Conservation (phyloP, 2,329 filamentous ascomycete genomes). For the Cladosporium sphaerospermum region DNA sequence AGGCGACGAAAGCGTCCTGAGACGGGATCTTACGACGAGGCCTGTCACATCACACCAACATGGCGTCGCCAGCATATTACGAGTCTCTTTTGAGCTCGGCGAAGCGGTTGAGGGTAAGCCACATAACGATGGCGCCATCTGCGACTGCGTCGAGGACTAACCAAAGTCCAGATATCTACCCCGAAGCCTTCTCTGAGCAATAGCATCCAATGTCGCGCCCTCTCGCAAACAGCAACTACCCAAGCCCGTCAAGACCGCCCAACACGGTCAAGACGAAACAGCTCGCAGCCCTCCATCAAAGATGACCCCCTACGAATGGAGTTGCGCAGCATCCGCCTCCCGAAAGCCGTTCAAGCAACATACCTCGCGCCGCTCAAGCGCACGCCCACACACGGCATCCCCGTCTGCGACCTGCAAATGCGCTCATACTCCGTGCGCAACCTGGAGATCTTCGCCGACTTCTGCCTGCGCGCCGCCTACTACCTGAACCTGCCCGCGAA, state of each 20-base stretch:
- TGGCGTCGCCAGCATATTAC: conserved; percentile 40
- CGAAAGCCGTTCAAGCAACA: conserved; percentile 74
- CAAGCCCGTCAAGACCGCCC: background rate
- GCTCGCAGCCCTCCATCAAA: conserved; percentile 7
- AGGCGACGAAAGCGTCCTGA: background rate
- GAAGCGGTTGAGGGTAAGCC: conserved; percentile 38
- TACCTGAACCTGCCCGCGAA: conserved; percentile 81
- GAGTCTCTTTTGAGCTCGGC: conserved; percentile 38
- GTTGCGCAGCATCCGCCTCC: conserved; percentile 50
- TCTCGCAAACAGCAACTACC: conserved; percentile 11
- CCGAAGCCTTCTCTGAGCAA: conserved; percentile 13
- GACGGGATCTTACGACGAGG: conserved; percentile 2
- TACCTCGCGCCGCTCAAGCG: conserved; percentile 80
- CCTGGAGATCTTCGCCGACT: conserved; percentile 90
- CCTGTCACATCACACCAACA: conserved; percentile 19
- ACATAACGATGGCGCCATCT: too few species aligned
- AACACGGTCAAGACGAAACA: background rate
- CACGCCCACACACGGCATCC: conserved; percentile 66
- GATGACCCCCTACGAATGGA: conserved; percentile 18
- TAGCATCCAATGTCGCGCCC: conserved; percentile 15
- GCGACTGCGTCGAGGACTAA: conserved; percentile 9
- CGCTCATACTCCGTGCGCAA: conserved; percentile 87
- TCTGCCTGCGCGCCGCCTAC: conserved; percentile 89
- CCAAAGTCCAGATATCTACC: conserved; percentile 18
- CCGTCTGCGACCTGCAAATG: conserved; percentile 83